These are phyloP conservation scores for Ceratopteris richardii DNA, from an alignment of 75 land plant genomes.

Conservation along the genomic window DNA sequence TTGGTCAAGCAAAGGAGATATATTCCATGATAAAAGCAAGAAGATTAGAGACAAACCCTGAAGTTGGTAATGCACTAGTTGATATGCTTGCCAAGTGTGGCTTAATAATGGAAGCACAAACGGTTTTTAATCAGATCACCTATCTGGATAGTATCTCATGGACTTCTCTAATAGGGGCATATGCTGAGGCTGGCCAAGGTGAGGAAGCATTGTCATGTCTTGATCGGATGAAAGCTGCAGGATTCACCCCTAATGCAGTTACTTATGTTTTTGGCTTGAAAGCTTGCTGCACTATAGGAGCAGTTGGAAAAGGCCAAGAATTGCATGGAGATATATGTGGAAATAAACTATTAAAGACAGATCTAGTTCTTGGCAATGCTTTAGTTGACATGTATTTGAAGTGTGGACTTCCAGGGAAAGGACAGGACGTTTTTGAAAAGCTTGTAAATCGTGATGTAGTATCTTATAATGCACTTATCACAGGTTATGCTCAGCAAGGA, in stretches of 20 bases:
- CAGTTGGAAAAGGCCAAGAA: not conserved
- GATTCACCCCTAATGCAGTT: constrained; percentile 30
- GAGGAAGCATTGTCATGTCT: constrained; percentile 35
- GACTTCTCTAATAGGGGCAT: constrained; percentile 54
- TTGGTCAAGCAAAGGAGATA: not conserved
- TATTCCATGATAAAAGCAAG: not conserved
- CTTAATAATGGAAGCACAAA: not conserved
- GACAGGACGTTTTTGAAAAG: constrained; percentile 8
- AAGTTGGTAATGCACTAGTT: constrained; percentile 11
- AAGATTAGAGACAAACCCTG: constrained; percentile 2
- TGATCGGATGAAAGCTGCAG: constrained; percentile 18
- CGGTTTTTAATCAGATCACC: constrained; percentile 1
- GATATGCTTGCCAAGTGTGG: constrained; percentile 15
- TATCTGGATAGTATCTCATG: constrained; percentile 38
- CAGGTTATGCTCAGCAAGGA: no score
- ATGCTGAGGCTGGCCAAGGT: constrained; percentile 48
- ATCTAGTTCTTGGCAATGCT: constrained; percentile 8
- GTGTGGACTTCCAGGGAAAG: constrained; percentile 6
- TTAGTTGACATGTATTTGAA: constrained; percentile 14
- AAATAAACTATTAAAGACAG: constrained; percentile 1
- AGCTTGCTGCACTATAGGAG: constrained; percentile 23
- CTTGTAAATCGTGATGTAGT: constrained; percentile 4
- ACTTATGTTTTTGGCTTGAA: constrained; percentile 42
- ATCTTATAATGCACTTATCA: constrained; percentile 14
- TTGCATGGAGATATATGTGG: not conserved